Evolutionary conservation across 2,329 filamentous ascomycete species (phyloP), one percentile per base, ranked within the genome.

Genomic region (Alternaria angustiovoidea): DNA sequence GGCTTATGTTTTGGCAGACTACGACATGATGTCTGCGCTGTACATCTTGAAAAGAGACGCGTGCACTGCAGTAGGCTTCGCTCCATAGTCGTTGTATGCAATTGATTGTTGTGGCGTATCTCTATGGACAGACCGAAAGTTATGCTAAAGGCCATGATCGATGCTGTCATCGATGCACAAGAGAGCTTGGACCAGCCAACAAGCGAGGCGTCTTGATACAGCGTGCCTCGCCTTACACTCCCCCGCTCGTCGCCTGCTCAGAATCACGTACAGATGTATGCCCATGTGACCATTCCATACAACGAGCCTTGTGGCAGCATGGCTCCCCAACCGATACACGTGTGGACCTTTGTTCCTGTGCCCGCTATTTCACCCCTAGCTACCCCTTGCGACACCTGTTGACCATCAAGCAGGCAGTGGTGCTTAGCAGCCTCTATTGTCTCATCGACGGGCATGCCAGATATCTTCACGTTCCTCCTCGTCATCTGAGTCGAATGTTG

Each of bases 401-500:
- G 30, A 48, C 24, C 20, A 22, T 9, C 7, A n/a, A 48, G 22
- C 22, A 51, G 28, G 51, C 51, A 34, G 8, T 34, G 5, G 16
- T 44, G 7, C 41, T 20, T 20, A 34, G 26, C 14, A 20, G 34
- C 53, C 16, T 47, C 48, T 26, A 34, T 28, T 16, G 2, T 20
- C 26, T 30, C 30, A 44, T 46, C 42, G 47, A 32, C 36, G 49
- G 34, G 22, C 42, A 41, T 47, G 14, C 18, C 36, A 7, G 16
- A 16, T 39, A 22, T 55, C 43, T 16, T 39, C 14, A 46, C 51
- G 53, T 24, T 69, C 63, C 12, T 67, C 68, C 18, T 68, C 64
- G 9, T 71, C 64, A 5, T 73, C 68, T 11, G 65, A 69, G 8
- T 72, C 71, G 39, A 70, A 71, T 7, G 66, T 64, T 20, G 67